A percentile compares a stretch with the other conserved stretches of the same genome.
phyloP scores from a whole-genome alignment of 2,329 filamentous ascomycete species.

The Sporothrix brunneoviolacea region DNA sequence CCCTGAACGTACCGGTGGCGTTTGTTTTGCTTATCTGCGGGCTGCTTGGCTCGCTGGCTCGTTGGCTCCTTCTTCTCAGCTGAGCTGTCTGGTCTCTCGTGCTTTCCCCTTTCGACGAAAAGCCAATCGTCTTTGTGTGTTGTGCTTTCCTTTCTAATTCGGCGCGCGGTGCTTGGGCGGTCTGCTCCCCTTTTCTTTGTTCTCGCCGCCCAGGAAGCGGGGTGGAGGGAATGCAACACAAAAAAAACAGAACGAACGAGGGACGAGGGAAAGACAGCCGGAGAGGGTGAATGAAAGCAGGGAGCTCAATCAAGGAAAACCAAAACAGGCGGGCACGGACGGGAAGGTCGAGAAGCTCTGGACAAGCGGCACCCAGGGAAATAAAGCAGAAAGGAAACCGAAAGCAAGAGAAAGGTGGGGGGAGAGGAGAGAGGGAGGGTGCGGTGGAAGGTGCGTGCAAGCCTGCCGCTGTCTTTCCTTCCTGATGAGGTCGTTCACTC shows the following conservation, averaged over 20 bases:
- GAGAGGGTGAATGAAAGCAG: neutral
- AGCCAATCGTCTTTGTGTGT: slow-evolving; percentile 1
- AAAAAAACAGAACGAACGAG: neutral
- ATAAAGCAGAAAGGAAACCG: neutral
- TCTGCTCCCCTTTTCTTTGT: slow-evolving; percentile 9
- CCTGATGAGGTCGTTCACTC: neutral
- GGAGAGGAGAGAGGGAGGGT: neutral
- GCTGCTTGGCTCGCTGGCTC: too few species aligned
- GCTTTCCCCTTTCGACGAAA: too few species aligned
- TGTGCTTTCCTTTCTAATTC: neutral
- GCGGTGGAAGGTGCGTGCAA: neutral
- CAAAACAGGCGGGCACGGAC: neutral
- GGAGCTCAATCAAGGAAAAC: too few species aligned
- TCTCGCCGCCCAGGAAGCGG: slow-evolving; percentile 1
- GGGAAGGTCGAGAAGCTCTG: slow-evolving; percentile 11
- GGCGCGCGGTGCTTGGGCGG: neutral
- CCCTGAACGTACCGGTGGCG: neutral
- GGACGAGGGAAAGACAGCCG: neutral
- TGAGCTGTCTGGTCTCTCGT: too few species aligned
- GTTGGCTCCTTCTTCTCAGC: too few species aligned
- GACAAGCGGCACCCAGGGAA: slow-evolving; percentile 11
- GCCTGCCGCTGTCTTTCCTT: neutral
- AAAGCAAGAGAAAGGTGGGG: neutral
- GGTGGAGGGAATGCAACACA: slow-evolving; percentile 1
- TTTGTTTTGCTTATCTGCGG: neutral